Percentiles rank a stretch among this genome's conserved stretches.
Evolutionary conservation across 139 green algal species (phyloP).

Genomic region (Picochlorum sp.): DNA sequence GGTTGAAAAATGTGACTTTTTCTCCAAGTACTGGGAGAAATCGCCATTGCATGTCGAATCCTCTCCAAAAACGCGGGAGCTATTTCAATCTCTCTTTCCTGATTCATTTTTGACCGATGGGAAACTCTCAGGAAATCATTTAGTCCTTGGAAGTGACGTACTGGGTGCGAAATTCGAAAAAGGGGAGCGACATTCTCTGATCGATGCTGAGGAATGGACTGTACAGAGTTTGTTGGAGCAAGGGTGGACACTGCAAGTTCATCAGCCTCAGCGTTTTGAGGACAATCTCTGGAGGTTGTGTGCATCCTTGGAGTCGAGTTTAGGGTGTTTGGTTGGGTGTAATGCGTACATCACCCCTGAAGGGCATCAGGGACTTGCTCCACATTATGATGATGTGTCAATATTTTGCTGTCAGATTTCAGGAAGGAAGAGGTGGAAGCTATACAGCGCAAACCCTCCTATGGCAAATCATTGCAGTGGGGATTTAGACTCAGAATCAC

Average conservation of each 20-base stretch:
- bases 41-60: no score
- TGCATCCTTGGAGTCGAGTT: constrained; percentile 28
- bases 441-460: neutral
- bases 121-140: no score
- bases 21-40: no score
- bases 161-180: no score
- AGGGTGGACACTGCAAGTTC: constrained; percentile 41
- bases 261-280: constrained; percentile 69
- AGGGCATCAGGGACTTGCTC: constrained; percentile 50
- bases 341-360: constrained; percentile 28
- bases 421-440: constrained; percentile 63
- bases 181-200: no score
- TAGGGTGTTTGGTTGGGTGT: neutral
- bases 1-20: no score
- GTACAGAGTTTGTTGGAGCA: neutral
- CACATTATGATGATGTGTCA: constrained; percentile 78
- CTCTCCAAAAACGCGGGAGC: no score
- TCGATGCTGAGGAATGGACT: no score
- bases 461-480: neutral
- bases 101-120: no score
- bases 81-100: no score
- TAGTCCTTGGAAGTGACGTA: no score
- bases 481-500: neutral
- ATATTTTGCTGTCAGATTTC: constrained; percentile 71
- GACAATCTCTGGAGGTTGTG: constrained; percentile 42